A percentile compares a stretch with the other conserved stretches of the same genome.
These are phyloP conservation scores for Gossypium turneri DNA, from an alignment of 345 rosid species.

Conservation along the genomic window DNA sequence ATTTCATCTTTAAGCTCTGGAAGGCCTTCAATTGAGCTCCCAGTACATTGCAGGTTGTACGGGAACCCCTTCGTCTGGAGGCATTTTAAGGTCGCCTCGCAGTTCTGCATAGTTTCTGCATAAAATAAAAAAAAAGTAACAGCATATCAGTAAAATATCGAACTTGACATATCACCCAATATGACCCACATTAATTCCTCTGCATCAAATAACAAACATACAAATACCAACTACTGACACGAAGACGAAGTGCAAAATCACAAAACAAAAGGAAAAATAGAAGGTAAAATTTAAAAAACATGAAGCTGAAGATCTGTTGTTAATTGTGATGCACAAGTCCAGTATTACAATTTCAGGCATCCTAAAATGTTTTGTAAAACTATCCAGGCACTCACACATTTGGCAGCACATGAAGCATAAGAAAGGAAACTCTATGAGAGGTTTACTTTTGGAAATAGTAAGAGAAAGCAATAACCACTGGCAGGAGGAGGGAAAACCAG, in stretches of 20 bases:
- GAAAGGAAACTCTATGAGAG: neutral
- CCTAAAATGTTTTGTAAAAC: neutral
- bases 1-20: constrained; percentile 38
- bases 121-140: neutral
- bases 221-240: neutral
- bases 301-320: neutral
- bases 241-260: neutral
- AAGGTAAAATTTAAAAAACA: neutral
- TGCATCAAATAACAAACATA: neutral
- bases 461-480: neutral
- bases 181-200: neutral
- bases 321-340: neutral
- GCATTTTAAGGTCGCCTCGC: constrained; percentile 51
- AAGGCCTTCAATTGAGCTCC: constrained; percentile 38
- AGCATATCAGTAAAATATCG: constrained; percentile 4
- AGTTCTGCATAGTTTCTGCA: constrained; percentile 47
- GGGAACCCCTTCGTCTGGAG: constrained; percentile 43
- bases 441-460: neutral
- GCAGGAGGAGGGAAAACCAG: neutral
- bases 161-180: neutral
- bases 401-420: neutral
- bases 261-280: neutral
- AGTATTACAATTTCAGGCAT: neutral
- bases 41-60: constrained; percentile 26
- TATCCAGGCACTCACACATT: neutral